Conservation (phyloP, 2,329 filamentous ascomycete species). For the Penicillium sp. region DNA sequence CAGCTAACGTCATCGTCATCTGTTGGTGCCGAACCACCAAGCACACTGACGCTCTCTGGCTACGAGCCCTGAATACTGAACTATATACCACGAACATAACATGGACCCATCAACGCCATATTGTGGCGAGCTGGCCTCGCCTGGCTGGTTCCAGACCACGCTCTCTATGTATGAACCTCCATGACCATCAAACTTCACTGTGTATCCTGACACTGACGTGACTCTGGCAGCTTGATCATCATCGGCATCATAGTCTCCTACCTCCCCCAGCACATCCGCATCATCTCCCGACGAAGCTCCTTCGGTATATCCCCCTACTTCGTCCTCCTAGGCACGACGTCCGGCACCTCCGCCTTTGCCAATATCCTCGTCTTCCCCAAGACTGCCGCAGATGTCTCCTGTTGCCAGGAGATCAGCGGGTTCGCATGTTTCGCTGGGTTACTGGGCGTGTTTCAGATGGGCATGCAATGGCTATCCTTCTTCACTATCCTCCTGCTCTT, state of each 20-base stretch:
- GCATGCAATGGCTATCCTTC: slow-evolving; percentile 89
- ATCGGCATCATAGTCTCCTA: slow-evolving; percentile 90
- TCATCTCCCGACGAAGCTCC: slow-evolving; percentile 80
- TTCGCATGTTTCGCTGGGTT: slow-evolving; percentile 84
- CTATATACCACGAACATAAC: not conserved
- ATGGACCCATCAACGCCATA: slow-evolving; percentile 36
- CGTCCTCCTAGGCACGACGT: slow-evolving; percentile 88
- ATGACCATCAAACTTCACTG: not conserved
- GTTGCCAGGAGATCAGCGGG: slow-evolving; percentile 77
- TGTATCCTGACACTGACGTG: slow-evolving; percentile 12
- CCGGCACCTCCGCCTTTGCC: slow-evolving; percentile 82
- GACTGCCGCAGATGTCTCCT: slow-evolving; percentile 79
- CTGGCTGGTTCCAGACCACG: slow-evolving; percentile 44
- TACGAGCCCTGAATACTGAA: not conserved
- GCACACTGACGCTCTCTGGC: slow-evolving; percentile 15
- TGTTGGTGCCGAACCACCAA: slow-evolving; percentile 7
- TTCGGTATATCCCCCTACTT: slow-evolving; percentile 97
- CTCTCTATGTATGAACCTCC: slow-evolving; percentile 22
- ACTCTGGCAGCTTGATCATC: slow-evolving; percentile 65
- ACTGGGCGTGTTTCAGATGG: slow-evolving; percentile 87
- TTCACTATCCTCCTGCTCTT: slow-evolving; percentile 89
- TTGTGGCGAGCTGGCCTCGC: slow-evolving; percentile 55
- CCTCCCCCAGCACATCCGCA: slow-evolving; percentile 90
- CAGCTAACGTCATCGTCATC: slow-evolving; percentile 3
- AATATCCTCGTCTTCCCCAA: slow-evolving; percentile 89